phyloP scores from a whole-genome alignment of 2,329 filamentous ascomycete species.

The Metarhizium anisopliae region DNA sequence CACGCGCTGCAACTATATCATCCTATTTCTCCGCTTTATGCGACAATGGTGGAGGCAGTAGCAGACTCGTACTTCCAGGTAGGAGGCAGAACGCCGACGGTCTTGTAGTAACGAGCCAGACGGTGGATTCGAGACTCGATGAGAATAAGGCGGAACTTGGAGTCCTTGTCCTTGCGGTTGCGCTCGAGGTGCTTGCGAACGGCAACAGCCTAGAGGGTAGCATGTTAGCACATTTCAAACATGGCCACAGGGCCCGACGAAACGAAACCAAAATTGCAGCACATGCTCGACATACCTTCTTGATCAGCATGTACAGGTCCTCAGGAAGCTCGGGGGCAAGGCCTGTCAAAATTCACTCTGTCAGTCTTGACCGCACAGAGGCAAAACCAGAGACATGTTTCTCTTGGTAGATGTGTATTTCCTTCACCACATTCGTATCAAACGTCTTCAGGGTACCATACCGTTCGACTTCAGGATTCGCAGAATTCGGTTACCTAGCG shows the following conservation, averaged over 20 bases:
- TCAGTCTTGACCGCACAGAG: slow-evolving; percentile 91
- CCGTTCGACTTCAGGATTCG: slow-evolving; percentile 96
- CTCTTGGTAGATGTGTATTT: slow-evolving; percentile 15
- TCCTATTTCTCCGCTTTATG: slow-evolving; percentile 47
- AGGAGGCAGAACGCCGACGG: slow-evolving; percentile 72
- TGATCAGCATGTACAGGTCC: slow-evolving; percentile 99
- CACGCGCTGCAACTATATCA: slow-evolving; percentile 4
- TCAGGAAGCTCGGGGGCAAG: slow-evolving; percentile 97
- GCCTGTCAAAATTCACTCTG: slow-evolving; percentile 86
- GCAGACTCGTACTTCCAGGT: slow-evolving; percentile 99
- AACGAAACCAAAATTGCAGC: too few species aligned
- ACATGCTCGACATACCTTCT: slow-evolving; percentile 62
- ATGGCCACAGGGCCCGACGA: neutral
- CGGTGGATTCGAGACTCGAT: slow-evolving; percentile 99
- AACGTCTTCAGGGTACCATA: slow-evolving; percentile 49
- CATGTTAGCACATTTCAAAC: slow-evolving; percentile 13
- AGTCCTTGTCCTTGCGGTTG: slow-evolving; percentile 99
- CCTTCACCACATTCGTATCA: slow-evolving; percentile 15
- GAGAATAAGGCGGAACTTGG: slow-evolving; percentile 99
- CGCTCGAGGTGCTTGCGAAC: slow-evolving; percentile 99
- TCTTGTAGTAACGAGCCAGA: slow-evolving; percentile 99
- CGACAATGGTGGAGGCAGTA: slow-evolving; percentile 88
- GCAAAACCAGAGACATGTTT: slow-evolving; percentile 38
- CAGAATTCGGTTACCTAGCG: slow-evolving; percentile 97
- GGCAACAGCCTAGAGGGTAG: slow-evolving; percentile 64